A percentile compares a stretch with the other conserved stretches of the same genome.
Conservation (phyloP, 2,329 filamentous ascomycete genomes). For the Bisporella sp. region DNA sequence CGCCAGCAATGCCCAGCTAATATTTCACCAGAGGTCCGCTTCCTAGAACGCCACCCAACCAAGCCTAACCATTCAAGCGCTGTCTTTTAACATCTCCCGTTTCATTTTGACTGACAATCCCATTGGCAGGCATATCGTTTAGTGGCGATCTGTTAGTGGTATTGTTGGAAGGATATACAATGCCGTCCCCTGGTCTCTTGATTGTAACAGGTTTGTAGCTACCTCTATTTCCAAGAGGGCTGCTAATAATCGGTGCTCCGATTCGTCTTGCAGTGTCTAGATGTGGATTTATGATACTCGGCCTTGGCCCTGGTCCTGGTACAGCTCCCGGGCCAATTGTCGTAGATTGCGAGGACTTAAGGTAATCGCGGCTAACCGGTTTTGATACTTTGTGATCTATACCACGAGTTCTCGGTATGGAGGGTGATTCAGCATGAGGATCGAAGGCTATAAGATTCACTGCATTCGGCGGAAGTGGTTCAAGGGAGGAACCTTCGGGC, state of each 20-base stretch:
- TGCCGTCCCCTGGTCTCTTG: slow-evolving; percentile 20
- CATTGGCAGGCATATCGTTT: slow-evolving; percentile 24
- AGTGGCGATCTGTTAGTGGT: slow-evolving; percentile 17
- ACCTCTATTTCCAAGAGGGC: slow-evolving; percentile 50
- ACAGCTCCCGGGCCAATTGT: slow-evolving; percentile 9
- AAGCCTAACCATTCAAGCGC: slow-evolving; percentile 18
- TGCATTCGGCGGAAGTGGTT: slow-evolving; percentile 30
- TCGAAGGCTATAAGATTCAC: slow-evolving; percentile 56
- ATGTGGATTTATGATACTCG: slow-evolving; percentile 44
- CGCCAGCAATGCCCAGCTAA: not conserved
- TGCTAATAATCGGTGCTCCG: slow-evolving; percentile 47
- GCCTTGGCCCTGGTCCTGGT: slow-evolving; percentile 18
- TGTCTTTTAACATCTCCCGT: slow-evolving; percentile 27
- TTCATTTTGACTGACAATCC: slow-evolving; percentile 7
- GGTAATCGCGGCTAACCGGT: slow-evolving; percentile 40
- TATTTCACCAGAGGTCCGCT: not conserved
- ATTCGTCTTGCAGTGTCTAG: slow-evolving; percentile 50
- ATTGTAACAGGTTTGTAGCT: slow-evolving; percentile 54
- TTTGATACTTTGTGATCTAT: slow-evolving; percentile 73
- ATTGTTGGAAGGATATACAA: slow-evolving; percentile 8
- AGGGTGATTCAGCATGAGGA: slow-evolving; percentile 70
- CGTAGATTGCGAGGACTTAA: slow-evolving; percentile 25
- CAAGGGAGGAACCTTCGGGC: slow-evolving; percentile 32
- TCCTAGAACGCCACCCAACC: not conserved
- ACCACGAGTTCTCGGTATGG: slow-evolving; percentile 81